Base-by-base conservation (phyloP, 495 filamentous ascomycete species). In the Letharia columbiana region DNA sequence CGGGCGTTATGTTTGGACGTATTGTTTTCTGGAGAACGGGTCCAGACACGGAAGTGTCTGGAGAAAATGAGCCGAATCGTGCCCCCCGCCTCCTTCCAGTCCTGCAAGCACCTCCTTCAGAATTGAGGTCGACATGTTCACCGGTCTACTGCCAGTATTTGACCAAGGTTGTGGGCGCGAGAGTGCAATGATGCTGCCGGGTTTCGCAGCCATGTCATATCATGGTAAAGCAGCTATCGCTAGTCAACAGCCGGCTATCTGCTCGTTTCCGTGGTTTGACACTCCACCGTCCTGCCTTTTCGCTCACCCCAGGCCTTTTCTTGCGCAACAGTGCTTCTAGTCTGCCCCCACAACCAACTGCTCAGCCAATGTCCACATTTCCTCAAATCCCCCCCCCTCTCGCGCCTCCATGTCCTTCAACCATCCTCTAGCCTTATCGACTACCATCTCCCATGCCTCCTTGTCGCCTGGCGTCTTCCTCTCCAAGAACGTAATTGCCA, bases 391-490 rank as follows among this genome's bases (percentile, higher is more conserved):
- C n/a, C 31, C 15, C 8, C 41, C 23, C 17, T 37, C 28, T 12
- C 12, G 41, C n/a, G 9, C 18, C 44, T 40, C 63, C 17, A 17
- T 17, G 6, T 52, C 63, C 17, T 67, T 47, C 57, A 66, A n/a
- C 77, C 77, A 80, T 3, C n/a, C 50, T 42, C 67, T 73, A 39
- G 74, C 77, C 63, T 79, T 80, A 33, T 70, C 68, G 39, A 71
- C 71, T 50, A 78, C 70, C 74, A 87, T 74, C 69, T 83, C 82
- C 85, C 84, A 87, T 33, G 75, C 72, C n/a, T 79, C 80, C 72
- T 74, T 71, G 60, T 77, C 70, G 8, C 64, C 73, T 0, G 6
- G 63, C 59, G 83, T 60, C 65, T 75, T 78, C 40, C 56, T 66
- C 70, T 81, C 75, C 44, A 88, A 71, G 63, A 72, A 86, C 8